A percentile compares a stretch with the other conserved stretches of the same genome.
phyloP scores from a whole-genome alignment of 2,329 filamentous ascomycete genomes.

The Talaromyces sp. region DNA sequence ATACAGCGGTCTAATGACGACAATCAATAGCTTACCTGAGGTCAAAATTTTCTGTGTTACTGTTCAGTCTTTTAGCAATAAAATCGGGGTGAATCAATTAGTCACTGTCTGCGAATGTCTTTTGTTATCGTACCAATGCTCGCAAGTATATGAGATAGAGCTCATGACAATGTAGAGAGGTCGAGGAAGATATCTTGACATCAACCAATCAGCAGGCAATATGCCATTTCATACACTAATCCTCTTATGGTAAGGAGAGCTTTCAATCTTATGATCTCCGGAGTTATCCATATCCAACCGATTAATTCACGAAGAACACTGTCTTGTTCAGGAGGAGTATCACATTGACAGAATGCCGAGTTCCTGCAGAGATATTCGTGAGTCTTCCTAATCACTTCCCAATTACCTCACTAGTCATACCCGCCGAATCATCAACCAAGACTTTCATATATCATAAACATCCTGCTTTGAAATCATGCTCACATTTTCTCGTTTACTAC shows the following conservation, averaged over 20 bases:
- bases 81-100: neutral
- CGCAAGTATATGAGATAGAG: neutral
- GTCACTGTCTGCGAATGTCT: neutral
- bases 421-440: neutral
- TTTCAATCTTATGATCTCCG: neutral
- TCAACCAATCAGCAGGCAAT: neutral
- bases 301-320: neutral
- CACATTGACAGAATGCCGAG: slow-evolving; percentile 66
- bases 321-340: neutral
- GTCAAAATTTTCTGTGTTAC: neutral
- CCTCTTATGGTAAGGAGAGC: neutral
- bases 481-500: neutral
- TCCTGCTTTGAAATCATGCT: slow-evolving; percentile 16
- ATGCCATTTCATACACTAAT: neutral
- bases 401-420: neutral
- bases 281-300: neutral
- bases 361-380: slow-evolving; percentile 96
- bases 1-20: neutral
- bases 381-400: slow-evolving; percentile 34
- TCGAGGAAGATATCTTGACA: neutral
- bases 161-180: neutral
- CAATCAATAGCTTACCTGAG: neutral
- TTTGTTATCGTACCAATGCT: neutral
- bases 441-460: neutral
- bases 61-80: neutral